Percentiles rank a stretch among this genome's conserved stretches.
phyloP scores from a whole-genome alignment of 768 basidiomycete genomes.

The Kwoniella sp. region DNA sequence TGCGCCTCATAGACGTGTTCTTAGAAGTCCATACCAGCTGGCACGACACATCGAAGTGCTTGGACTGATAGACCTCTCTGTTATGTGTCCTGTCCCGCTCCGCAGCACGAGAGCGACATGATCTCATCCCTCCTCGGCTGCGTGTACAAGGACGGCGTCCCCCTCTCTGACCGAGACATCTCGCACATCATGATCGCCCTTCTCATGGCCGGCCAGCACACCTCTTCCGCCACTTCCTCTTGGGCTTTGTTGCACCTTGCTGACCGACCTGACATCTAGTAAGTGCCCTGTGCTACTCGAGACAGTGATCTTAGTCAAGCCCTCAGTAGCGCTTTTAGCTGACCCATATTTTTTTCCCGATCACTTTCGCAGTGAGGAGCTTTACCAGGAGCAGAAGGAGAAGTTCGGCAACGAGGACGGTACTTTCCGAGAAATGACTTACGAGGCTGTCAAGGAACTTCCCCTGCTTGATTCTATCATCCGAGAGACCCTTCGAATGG shows the following conservation, averaged over 20 bases:
- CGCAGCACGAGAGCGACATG: constrained; percentile 83
- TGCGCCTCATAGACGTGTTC: too few species aligned
- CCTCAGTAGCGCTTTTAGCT: background rate
- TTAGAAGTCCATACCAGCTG: too few species aligned
- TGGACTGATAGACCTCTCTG: background rate
- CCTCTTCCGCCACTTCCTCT: constrained; percentile 85
- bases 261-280: constrained; percentile 72
- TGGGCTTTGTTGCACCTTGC: constrained; percentile 91
- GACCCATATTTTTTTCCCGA: background rate
- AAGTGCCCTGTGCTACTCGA: too few species aligned
- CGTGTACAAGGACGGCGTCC: constrained; percentile 76
- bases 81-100: background rate
- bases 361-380: constrained; percentile 67
- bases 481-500: constrained; percentile 63
- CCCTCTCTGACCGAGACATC: constrained; percentile 83
- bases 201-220: constrained; percentile 99
- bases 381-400: constrained; percentile 88
- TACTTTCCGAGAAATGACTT: constrained; percentile 74
- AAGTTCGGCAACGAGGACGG: constrained; percentile 79
- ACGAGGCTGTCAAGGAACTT: constrained; percentile 74
- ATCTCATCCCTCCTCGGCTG: constrained; percentile 82
- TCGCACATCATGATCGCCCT: constrained; percentile 99
- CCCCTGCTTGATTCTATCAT: constrained; percentile 12
- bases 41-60: background rate
- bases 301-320: background rate